phyloP scores from a whole-genome alignment of 768 basidiomycete species.

The Gloeophyllum trabeum region DNA sequence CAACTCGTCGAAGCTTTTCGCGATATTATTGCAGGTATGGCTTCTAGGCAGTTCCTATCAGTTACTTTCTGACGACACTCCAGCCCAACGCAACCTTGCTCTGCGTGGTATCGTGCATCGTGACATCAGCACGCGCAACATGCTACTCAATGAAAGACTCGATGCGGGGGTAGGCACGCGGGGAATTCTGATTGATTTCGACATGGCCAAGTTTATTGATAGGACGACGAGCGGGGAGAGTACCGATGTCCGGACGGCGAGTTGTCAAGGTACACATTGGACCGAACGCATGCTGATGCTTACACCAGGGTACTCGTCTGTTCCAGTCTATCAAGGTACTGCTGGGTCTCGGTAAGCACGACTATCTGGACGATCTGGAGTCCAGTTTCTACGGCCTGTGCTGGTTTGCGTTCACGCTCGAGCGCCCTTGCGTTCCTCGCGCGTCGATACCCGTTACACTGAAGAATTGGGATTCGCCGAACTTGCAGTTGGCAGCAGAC shows the following conservation, averaged over 20 bases:
- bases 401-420: too few species aligned
- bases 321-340: background rate
- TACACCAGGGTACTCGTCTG: background rate
- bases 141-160: background rate
- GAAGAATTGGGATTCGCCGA: too few species aligned
- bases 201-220: background rate
- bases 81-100: background rate
- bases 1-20: background rate
- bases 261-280: too few species aligned
- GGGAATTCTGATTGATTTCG: background rate
- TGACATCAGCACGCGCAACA: constrained; percentile 1
- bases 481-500: too few species aligned
- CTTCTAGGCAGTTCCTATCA: background rate
- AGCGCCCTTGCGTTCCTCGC: too few species aligned
- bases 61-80: background rate
- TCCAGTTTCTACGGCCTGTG: background rate
- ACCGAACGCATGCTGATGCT: background rate
- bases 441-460: too few species aligned
- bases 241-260: background rate
- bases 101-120: constrained; percentile 1
- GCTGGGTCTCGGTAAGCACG: background rate
- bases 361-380: background rate
- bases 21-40: background rate
- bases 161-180: background rate
- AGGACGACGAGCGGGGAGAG: background rate